Evolutionary conservation across 176 grass and related monocot genomes (phyloP), one percentile per base, ranked within the genome.

Genomic region (Otatea glauca): DNA sequence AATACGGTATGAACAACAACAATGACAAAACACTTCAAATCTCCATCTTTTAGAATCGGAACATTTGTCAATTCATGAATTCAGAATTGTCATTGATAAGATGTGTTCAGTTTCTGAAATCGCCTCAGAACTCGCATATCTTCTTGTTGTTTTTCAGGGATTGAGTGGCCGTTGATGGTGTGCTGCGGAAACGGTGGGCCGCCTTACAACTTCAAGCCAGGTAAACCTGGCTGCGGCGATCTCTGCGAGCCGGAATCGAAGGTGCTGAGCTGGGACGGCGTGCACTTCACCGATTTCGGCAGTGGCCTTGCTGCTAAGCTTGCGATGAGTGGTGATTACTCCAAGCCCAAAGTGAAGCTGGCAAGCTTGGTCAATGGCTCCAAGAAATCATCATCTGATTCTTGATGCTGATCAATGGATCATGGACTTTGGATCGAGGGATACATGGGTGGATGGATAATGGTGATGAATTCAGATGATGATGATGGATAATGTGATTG

Each of bases 101-200:
- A 24, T 4, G 11, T 38, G 68, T 73, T 53, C 24, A 82, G 74
- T 80, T 8, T 76, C 86, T 51, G 64, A 39, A 16, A 27, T 38
- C 29, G 0, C 12, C 2, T 70, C 21, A 5, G 45, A 49, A 70
- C 39, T 17, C 16, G 5, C 16, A 68, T 17, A 17, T 53, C 45
- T 6, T 59, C 38, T 49, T 9, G 0, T 49, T 9, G 0, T 47
- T 76, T n/a, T 65, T 11, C 68, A 97, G 92, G 94, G 24, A 92
- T 97, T 13, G 73, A 83, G 48, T 91, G 89, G 86, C 89, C 94
- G 7, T 78, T 92, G 44, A 94, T 91, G 92, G 92, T 91, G 80
- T 94, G 92, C 79, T 94, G 94, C 0, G 94, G 94, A 27, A 83
- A 88, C 3, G 94, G 92, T 1, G 92, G 92, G 17, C 86, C 95